These are phyloP conservation scores for Periglandula ipomoeae DNA, from an alignment of 2,329 filamentous ascomycete species.

Conservation along the genomic window DNA sequence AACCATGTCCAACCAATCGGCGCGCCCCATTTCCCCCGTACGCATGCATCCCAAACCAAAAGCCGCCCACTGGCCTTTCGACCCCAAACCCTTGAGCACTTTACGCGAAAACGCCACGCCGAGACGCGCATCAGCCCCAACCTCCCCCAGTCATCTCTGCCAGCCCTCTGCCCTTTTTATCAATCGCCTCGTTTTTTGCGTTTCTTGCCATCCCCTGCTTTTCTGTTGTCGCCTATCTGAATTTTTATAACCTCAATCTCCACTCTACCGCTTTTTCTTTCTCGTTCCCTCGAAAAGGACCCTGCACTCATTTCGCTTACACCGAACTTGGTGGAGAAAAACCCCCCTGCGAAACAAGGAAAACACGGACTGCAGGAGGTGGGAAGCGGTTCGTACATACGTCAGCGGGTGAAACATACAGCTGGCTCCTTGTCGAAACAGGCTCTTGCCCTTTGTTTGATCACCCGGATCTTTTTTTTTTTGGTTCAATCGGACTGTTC, in stretches of 20 bases:
- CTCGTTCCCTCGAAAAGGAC: not conserved
- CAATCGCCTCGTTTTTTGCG: not conserved
- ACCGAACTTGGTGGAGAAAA: not conserved
- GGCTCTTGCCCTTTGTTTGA: too few relatives aligned
- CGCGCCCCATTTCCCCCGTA: not conserved
- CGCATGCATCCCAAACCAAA: too few relatives aligned
- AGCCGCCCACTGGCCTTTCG: too few relatives aligned
- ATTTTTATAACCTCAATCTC: not conserved
- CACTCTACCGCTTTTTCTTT: slow-evolving; percentile 6
- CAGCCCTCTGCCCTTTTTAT: not conserved
- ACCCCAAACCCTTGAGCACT: slow-evolving; percentile 3
- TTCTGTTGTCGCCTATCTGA: too few relatives aligned
- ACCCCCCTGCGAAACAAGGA: not conserved
- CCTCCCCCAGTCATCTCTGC: not conserved
- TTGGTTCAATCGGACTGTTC: too few relatives aligned
- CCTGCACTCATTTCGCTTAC: not conserved
- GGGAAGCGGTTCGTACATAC: not conserved
- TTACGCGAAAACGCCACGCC: slow-evolving; percentile 12
- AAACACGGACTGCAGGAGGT: not conserved
- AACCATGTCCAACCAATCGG: not conserved
- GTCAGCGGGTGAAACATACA: not conserved
- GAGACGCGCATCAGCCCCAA: slow-evolving; percentile 7
- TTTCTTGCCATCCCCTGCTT: not conserved
- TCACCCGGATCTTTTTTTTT: not conserved
- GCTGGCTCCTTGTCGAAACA: not conserved